phyloP scores from a whole-genome alignment of 495 filamentous ascomycete species.

The Paragyromitra xinjiangensis region DNA sequence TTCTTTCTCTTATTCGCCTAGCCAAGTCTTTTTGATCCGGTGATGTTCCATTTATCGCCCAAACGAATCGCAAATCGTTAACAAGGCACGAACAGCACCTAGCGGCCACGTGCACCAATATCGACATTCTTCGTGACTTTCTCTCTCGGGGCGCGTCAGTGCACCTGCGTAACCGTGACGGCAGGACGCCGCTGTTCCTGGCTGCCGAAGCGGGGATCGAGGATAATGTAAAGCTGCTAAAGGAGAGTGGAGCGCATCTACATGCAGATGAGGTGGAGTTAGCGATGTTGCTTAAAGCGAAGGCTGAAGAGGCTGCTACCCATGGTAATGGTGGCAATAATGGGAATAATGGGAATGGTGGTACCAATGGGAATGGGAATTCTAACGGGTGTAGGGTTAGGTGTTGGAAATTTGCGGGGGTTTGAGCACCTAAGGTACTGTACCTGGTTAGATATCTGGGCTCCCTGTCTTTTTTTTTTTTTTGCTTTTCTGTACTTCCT shows the following conservation, averaged over 20 bases:
- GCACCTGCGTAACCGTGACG: slow-evolving; percentile 80
- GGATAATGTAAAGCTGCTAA: slow-evolving; percentile 72
- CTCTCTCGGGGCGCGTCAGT: slow-evolving; percentile 83
- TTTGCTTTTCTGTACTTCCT: slow-evolving; percentile 19
- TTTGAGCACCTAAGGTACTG: slow-evolving; percentile 35
- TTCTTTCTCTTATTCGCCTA: slow-evolving; percentile 25
- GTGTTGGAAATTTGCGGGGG: slow-evolving; percentile 52
- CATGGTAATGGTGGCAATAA: slow-evolving; percentile 20
- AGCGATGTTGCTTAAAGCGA: slow-evolving; percentile 46
- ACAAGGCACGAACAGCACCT: slow-evolving; percentile 65
- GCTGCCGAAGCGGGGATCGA: slow-evolving; percentile 68
- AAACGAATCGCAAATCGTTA: slow-evolving; percentile 14
- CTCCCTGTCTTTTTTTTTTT: slow-evolving; percentile 1
- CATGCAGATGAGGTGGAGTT: slow-evolving; percentile 61
- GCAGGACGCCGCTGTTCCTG: slow-evolving; percentile 77
- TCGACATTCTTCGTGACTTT: slow-evolving; percentile 74
- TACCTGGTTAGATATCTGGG: slow-evolving; percentile 8
- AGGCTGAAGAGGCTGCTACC: slow-evolving; percentile 17
- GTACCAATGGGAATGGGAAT: slow-evolving; percentile 31
- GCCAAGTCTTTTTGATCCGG: slow-evolving; percentile 6
- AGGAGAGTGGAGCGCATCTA: slow-evolving; percentile 75
- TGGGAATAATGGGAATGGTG: slow-evolving; percentile 19
- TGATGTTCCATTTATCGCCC: slow-evolving; percentile 19
- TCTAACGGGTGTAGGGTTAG: slow-evolving; percentile 30
- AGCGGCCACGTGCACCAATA: slow-evolving; percentile 68